Conservation (phyloP, 148 eudicot genomes). For the Persicaria maculosa region DNA sequence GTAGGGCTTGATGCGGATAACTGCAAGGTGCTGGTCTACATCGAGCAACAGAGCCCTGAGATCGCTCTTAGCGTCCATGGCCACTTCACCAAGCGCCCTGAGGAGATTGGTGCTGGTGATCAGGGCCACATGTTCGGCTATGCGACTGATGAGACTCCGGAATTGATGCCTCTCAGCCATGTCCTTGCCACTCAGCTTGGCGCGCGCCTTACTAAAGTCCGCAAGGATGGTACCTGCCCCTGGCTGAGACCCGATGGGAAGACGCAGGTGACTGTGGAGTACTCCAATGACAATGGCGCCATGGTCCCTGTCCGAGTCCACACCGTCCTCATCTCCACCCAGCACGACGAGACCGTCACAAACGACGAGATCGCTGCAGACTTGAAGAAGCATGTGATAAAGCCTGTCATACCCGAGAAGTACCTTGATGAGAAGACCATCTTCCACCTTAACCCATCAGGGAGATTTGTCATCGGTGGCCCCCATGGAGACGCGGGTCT, state of each 20-base stretch:
- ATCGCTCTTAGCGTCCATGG: constrained; percentile 42
- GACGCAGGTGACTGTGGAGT: constrained; percentile 41
- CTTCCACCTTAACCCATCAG: constrained; percentile 52
- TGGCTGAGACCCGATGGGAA: constrained; percentile 46
- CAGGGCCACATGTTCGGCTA: constrained; percentile 55
- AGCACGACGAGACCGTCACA: constrained; percentile 40
- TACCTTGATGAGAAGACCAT: constrained; percentile 53
- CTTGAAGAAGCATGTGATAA: constrained; percentile 40
- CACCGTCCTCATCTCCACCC: constrained; percentile 42
- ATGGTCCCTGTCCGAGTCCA: constrained; percentile 39
- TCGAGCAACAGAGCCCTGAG: constrained; percentile 49
- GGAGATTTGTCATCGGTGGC: constrained; percentile 45
- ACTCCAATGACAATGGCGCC: constrained; percentile 30
- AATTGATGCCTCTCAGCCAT: constrained; percentile 40
- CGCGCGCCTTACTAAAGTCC: constrained; percentile 32
- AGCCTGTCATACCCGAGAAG: constrained; percentile 42
- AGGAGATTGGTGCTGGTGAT: constrained; percentile 34
- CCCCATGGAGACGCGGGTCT: constrained; percentile 51
- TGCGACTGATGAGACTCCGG: constrained; percentile 47
- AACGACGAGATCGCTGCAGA: constrained; percentile 29
- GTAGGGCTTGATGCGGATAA: constrained; percentile 38
- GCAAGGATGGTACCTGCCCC: constrained; percentile 31
- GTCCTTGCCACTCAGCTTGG: constrained; percentile 38
- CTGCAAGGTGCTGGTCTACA: constrained; percentile 31
- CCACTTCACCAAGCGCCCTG: constrained; percentile 33